Evolutionary conservation across 192 early-diverging fungal genomes (phyloP).

Genomic region (Paraglomus occultum): DNA sequence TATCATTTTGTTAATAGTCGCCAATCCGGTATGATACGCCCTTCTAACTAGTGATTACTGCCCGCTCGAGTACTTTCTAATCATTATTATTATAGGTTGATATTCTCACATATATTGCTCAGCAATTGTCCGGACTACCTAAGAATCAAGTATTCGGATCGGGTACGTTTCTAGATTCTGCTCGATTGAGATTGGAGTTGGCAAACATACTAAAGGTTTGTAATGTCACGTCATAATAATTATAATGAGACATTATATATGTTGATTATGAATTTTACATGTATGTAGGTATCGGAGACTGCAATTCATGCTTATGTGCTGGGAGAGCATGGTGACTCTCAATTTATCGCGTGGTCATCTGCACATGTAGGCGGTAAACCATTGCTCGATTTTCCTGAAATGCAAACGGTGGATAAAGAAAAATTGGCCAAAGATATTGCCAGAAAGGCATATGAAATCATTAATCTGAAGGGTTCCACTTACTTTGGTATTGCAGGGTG

Average conservation of each 20-base stretch:
- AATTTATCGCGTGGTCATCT: conserved; percentile 79
- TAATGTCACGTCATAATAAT: not conserved
- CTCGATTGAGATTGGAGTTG: conserved; percentile 64
- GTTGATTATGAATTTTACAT: conserved; percentile 20
- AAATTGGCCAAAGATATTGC: conserved; percentile 57
- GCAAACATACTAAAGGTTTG: conserved; percentile 42
- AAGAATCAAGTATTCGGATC: conserved; percentile 78
- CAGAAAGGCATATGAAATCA: conserved; percentile 80
- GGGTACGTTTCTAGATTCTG: conserved; percentile 80
- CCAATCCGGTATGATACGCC: conserved; percentile 65
- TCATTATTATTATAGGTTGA: conserved; percentile 39
- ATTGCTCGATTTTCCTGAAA: conserved; percentile 59
- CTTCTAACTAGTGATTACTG: not conserved
- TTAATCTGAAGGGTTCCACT: conserved; percentile 82
- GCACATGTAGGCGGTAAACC: conserved; percentile 70
- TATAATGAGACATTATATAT: conserved; percentile 23
- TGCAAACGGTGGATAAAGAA: conserved; percentile 56
- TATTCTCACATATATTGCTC: conserved; percentile 80
- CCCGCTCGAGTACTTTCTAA: not conserved
- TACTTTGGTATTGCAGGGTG: conserved; percentile 85
- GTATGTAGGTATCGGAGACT: conserved; percentile 54
- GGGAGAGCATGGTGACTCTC: conserved; percentile 86
- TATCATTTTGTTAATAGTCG: conserved; percentile 73
- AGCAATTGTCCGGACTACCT: conserved; percentile 77
- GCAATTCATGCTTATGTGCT: conserved; percentile 80